These are phyloP conservation scores for Ambrosia trifida DNA, from an alignment of 129 eudicot species.

Conservation along the genomic window DNA sequence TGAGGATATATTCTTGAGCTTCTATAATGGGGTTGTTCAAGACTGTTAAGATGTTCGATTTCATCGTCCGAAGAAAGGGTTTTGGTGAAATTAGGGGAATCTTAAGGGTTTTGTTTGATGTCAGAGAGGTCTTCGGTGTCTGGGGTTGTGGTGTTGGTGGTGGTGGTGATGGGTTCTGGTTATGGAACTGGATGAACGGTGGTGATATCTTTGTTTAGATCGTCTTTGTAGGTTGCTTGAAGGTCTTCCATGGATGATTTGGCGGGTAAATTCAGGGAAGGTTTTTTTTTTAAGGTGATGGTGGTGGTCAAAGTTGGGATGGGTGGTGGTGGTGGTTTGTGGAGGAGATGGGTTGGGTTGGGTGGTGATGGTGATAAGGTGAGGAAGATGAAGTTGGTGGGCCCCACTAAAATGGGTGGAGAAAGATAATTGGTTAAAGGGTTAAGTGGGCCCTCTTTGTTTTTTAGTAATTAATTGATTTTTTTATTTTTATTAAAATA, in stretches of 20 bases:
- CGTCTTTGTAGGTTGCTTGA: slow-evolving; percentile 50
- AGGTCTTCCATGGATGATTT: slow-evolving; percentile 52
- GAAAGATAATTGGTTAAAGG: too few species aligned
- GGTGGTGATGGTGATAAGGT: too few species aligned
- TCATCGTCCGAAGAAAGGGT: slow-evolving; percentile 43
- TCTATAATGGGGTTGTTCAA: slow-evolving; percentile 45
- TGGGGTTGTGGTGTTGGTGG: slow-evolving; percentile 32
- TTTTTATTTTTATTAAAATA: too few species aligned
- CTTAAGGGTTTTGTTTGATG: slow-evolving; percentile 29
- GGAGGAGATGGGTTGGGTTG: too few species aligned
- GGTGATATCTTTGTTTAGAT: slow-evolving; percentile 32
- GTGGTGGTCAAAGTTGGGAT: too few species aligned
- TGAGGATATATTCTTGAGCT: slow-evolving; percentile 48
- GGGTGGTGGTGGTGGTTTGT: too few species aligned
- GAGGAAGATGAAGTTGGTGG: too few species aligned
- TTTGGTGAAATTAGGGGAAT: slow-evolving; percentile 52
- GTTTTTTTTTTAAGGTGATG: neutral
- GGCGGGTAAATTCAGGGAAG: slow-evolving; percentile 18
- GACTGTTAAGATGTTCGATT: slow-evolving; percentile 28
- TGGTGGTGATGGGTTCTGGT: slow-evolving; percentile 27
- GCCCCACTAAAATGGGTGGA: too few species aligned
- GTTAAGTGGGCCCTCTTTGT: too few species aligned
- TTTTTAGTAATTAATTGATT: too few species aligned
- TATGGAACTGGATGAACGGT: slow-evolving; percentile 18
- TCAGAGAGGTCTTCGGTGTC: slow-evolving; percentile 55